Evolutionary conservation across 345 rosid species (phyloP).

Genomic region (Bruguiera parviflora): DNA sequence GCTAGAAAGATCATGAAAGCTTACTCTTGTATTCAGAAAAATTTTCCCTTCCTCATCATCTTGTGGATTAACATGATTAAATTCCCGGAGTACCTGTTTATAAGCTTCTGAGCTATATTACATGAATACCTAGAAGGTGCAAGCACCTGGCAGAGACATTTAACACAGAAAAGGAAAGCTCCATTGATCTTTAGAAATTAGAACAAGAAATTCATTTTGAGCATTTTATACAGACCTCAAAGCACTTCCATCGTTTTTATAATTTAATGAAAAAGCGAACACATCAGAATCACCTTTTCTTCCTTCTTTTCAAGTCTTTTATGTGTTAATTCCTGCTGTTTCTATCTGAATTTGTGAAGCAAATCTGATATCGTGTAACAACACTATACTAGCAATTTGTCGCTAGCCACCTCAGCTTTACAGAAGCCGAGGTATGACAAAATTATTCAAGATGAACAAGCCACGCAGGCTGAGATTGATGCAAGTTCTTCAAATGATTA

Average conservation of each 20-base stretch:
- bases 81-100: slow-evolving; percentile 82
- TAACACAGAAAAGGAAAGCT: not conserved
- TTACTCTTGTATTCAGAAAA: slow-evolving; percentile 69
- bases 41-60: slow-evolving; percentile 91
- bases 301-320: not conserved
- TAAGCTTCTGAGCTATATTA: not conserved
- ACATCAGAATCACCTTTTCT: no score
- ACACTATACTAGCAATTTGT: not conserved
- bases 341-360: not conserved
- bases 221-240: no score
- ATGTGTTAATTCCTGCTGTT: not conserved
- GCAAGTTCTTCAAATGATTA: no score
- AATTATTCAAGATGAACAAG: not conserved
- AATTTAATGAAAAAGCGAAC: not conserved
- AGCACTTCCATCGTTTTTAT: not conserved
- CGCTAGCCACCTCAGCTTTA: not conserved
- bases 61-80: slow-evolving; percentile 97
- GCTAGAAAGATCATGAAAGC: slow-evolving; percentile 11
- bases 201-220: not conserved
- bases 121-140: not conserved
- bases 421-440: not conserved
- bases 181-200: not conserved
- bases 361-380: not conserved
- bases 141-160: not conserved
- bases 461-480: not conserved